Conservation (phyloP, 192 early-diverging fungal species). For the Chytriomyces sp. region DNA sequence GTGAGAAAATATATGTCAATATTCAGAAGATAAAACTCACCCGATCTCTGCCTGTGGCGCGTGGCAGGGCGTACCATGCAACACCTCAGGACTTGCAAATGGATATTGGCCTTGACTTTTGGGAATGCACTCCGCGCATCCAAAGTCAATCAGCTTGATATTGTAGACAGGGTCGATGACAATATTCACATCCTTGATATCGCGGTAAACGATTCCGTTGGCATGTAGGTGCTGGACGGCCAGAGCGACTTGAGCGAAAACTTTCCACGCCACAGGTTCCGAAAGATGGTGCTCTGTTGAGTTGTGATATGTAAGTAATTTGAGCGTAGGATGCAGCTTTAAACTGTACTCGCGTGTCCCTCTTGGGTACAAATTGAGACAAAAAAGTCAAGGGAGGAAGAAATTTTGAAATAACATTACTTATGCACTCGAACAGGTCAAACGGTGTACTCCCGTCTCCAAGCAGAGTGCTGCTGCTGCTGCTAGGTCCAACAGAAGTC, state of each 20-base stretch:
- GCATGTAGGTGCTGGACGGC: slow-evolving; percentile 46
- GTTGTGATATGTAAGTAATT: too few species aligned
- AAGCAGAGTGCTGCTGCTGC: too few species aligned
- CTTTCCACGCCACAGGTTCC: slow-evolving; percentile 20
- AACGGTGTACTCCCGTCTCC: too few species aligned
- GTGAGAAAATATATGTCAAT: background rate
- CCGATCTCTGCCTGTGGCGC: slow-evolving; percentile 57
- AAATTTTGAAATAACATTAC: too few species aligned
- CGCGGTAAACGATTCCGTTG: slow-evolving; percentile 46
- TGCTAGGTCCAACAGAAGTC: too few species aligned
- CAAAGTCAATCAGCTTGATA: slow-evolving; percentile 55
- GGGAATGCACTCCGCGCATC: slow-evolving; percentile 48
- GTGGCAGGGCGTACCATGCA: slow-evolving; percentile 36
- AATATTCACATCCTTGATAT: slow-evolving; percentile 58
- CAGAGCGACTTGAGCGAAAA: slow-evolving; percentile 54
- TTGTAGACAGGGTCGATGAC: slow-evolving; percentile 49
- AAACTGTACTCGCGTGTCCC: too few species aligned
- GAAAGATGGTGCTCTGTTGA: slow-evolving; percentile 40
- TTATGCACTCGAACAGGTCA: background rate
- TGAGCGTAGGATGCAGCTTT: too few species aligned
- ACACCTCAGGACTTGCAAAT: slow-evolving; percentile 53
- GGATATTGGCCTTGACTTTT: too few species aligned
- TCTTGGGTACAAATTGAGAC: too few species aligned
- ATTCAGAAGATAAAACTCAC: slow-evolving; percentile 19
- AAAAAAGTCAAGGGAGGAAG: too few species aligned